Conservation (phyloP, 495 filamentous ascomycete genomes). For the Ascodesmis nigricans region DNA sequence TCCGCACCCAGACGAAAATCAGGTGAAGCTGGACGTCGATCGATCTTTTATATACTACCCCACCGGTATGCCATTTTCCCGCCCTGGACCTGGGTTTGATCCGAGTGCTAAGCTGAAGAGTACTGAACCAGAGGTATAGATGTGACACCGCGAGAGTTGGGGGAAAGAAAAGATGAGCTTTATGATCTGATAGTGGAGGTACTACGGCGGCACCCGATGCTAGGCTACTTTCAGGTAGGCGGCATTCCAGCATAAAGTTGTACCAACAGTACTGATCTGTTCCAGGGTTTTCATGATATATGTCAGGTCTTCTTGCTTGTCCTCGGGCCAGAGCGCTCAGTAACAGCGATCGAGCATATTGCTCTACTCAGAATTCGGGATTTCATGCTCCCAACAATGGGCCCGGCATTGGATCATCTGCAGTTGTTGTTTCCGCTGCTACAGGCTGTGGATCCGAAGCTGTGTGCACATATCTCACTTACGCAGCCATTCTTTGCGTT, state of each 20-base stretch:
- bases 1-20: constrained; percentile 18
- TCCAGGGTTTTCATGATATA: constrained; percentile 79
- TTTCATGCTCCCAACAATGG: constrained; percentile 87
- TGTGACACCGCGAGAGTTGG: constrained; percentile 27
- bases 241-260: neutral
- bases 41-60: constrained; percentile 97
- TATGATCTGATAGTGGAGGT: constrained; percentile 21
- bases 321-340: constrained; percentile 33
- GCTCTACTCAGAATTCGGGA: constrained; percentile 80
- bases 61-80: constrained; percentile 37
- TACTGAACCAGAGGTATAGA: constrained; percentile 22
- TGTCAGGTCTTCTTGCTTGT: constrained; percentile 88
- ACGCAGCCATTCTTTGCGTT: constrained; percentile 84
- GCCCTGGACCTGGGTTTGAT: constrained; percentile 8
- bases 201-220: constrained; percentile 49
- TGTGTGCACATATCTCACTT: constrained; percentile 48
- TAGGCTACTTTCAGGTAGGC: constrained; percentile 66
- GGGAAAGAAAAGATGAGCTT: constrained; percentile 25
- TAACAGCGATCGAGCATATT: constrained; percentile 45
- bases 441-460: constrained; percentile 37
- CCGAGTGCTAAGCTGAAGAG: constrained; percentile 21
- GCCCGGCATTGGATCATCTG: constrained; percentile 59
- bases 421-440: constrained; percentile 67
- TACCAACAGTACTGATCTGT: neutral
- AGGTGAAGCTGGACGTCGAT: constrained; percentile 71